Base-by-base conservation (phyloP, 2,329 filamentous ascomycete species). In the Hymenoscyphus fructigenus region DNA sequence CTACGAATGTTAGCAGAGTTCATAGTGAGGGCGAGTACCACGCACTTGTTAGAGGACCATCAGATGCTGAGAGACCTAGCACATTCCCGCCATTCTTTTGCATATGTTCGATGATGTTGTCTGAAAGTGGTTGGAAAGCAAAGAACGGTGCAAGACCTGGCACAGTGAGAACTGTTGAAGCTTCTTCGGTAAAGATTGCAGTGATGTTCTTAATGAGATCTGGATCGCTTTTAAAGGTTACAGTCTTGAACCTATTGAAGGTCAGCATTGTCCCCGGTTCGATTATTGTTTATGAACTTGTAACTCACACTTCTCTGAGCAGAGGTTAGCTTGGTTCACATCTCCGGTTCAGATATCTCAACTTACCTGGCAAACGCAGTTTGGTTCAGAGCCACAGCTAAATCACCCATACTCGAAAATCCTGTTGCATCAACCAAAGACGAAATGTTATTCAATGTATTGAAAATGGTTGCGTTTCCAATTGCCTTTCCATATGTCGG, bases 31-130 rank as follows among this genome's bases (percentile, higher is more conserved):
- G 44, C 10, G 17, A 15, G 17, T 50, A 12, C 10, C 10, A 41
- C 67, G 41, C 55, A 67, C 66, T 65, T n/a, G 61, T 68, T 17
- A 71, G 50, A 41, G 70, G 67, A 7, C 65, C 69, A 56, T 66
- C 60, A 20, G 32, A 41, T 20, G 29, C n/a, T 10, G 64, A 50
- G 15, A 73, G 38, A n/a, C 71, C 71, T 2, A 73, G 63, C n/a
- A 60, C 61, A 65, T 73, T 73, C 0, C 71, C 71, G 6, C 72
- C 70, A 38, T 68, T 67, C 34, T 66, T 64, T 12, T 29, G 20
- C 62, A 71, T 69, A 1, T 72, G 53, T 5, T 59, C 59, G 15
- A 71, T 69, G 26, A 70, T 69, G 2, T 67, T 65, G 4, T 63
- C 17, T 5, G 69, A 69, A 9, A 71, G 53, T 10, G 70, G 69